Percentiles rank a stretch among this genome's conserved stretches.
Conservation (phyloP, 495 filamentous ascomycete genomes). For the Aspergillus campestris region DNA sequence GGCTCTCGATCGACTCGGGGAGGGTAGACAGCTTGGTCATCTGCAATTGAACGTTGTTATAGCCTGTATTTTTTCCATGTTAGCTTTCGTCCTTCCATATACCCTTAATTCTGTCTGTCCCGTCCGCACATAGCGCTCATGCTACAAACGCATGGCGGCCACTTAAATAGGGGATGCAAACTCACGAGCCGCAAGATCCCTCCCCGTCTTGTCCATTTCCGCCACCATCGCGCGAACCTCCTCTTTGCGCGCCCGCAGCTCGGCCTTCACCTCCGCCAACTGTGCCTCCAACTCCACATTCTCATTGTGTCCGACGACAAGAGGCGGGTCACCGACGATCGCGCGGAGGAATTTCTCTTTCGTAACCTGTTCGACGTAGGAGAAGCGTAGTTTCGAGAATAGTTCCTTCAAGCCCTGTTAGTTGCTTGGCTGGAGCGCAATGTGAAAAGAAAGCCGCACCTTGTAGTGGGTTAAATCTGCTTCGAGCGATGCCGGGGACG, state of each 20-base stretch:
- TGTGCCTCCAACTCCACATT: conserved; percentile 71
- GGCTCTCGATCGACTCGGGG: conserved; percentile 51
- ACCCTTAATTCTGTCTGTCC: too few relatives aligned
- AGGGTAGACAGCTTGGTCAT: conserved; percentile 48
- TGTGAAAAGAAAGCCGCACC: conserved; percentile 20
- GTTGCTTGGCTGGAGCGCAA: not conserved
- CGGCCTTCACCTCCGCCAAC: conserved; percentile 63
- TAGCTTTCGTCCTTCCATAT: not conserved
- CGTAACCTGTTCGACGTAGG: conserved; percentile 71
- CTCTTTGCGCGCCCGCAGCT: conserved; percentile 67
- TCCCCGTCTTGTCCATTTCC: conserved; percentile 60
- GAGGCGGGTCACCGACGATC: conserved; percentile 83
- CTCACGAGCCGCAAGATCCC: conserved; percentile 46
- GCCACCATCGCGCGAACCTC: conserved; percentile 66
- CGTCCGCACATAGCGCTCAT: too few relatives aligned
- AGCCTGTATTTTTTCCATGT: conserved; percentile 27
- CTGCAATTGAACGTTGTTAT: conserved; percentile 58
- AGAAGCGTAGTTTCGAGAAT: conserved; percentile 93
- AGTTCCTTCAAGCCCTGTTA: conserved; percentile 53
- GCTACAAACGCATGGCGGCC: too few relatives aligned
- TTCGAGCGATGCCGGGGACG: conserved; percentile 67
- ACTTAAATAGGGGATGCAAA: not conserved
- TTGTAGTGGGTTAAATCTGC: conserved; percentile 86
- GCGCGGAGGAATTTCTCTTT: conserved; percentile 93
- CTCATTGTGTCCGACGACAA: conserved; percentile 72